These are phyloP conservation scores for Arxiozyma telluris DNA, from an alignment of 1,139 yeast species.

Conservation along the genomic window DNA sequence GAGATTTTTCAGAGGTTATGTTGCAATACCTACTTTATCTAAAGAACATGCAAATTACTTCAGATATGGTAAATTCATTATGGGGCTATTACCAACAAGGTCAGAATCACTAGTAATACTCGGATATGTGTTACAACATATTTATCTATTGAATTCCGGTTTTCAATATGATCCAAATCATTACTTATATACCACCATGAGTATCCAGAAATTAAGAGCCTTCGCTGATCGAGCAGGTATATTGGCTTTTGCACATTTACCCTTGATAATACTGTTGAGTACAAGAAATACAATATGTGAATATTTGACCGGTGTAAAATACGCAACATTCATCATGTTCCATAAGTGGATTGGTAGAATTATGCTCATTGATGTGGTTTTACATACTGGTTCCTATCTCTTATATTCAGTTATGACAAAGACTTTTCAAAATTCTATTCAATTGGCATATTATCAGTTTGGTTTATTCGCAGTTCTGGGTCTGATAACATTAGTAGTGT, in stretches of 20 bases:
- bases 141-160: slow-evolving; percentile 36
- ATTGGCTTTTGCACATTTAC: slow-evolving; percentile 40
- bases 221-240: slow-evolving; percentile 47
- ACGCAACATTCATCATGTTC: slow-evolving; percentile 47
- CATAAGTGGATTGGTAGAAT: slow-evolving; percentile 62
- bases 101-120: slow-evolving; percentile 45
- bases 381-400: slow-evolving; percentile 43
- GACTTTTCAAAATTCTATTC: slow-evolving; percentile 6
- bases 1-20: slow-evolving; percentile 14
- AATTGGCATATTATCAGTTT: slow-evolving; percentile 34
- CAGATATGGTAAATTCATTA: slow-evolving; percentile 5
- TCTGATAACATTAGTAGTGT: slow-evolving; percentile 36
- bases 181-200: slow-evolving; percentile 35
- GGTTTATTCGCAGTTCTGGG: slow-evolving; percentile 46
- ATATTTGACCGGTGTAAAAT: slow-evolving; percentile 56
- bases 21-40: slow-evolving; percentile 13
- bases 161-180: slow-evolving; percentile 34
- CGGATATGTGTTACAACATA: slow-evolving; percentile 39
- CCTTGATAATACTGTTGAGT: slow-evolving; percentile 45
- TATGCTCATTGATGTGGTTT: slow-evolving; percentile 28
- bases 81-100: slow-evolving; percentile 37
- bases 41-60: slow-evolving; percentile 15
- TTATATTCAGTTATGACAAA: slow-evolving; percentile 23
- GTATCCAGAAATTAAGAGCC: slow-evolving; percentile 34
- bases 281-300: slow-evolving; percentile 59